Evolutionary conservation across 257 asterid species (phyloP).

Genomic region (Fraxinus americana): DNA sequence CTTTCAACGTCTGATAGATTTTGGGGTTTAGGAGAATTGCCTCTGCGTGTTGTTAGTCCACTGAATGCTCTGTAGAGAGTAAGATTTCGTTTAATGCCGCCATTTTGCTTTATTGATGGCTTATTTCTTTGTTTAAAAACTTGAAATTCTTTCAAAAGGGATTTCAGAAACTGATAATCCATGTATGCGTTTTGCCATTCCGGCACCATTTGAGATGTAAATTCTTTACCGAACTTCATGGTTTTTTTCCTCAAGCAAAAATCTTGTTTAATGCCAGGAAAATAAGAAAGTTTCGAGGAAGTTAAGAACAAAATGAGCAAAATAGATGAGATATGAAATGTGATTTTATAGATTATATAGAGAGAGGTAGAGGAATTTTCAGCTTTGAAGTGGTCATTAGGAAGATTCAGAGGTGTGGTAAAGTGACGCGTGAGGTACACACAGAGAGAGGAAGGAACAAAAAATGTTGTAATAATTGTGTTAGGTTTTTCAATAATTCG

Average conservation of each 20-base stretch:
- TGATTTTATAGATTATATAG: background rate
- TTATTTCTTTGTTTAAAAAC: constrained; percentile 27
- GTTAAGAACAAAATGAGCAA: background rate
- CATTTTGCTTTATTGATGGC: constrained; percentile 4
- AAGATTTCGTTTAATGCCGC: constrained; percentile 23
- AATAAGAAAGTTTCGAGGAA: background rate
- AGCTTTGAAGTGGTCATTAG: constrained; percentile 3
- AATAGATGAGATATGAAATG: background rate
- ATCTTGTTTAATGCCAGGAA: background rate
- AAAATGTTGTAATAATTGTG: no score
- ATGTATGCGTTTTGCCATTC: constrained; percentile 62
- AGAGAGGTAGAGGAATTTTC: background rate
- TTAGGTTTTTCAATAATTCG: no score
- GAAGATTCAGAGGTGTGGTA: constrained; percentile 6
- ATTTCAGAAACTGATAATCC: constrained; percentile 39
- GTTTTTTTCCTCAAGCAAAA: background rate
- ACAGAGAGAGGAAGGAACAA: no score
- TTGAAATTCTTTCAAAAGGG: constrained; percentile 34
- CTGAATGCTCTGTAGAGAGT: constrained; percentile 52
- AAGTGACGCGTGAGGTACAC: no score
- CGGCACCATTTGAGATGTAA: constrained; percentile 49
- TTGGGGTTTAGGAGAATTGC: constrained; percentile 6
- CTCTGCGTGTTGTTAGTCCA: constrained; percentile 31
- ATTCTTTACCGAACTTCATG: constrained; percentile 57
- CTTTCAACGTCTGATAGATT: constrained; percentile 26